These are phyloP conservation scores for Saprolegnia parasitica DNA, from an alignment of 352 stramenopile genomes.

Conservation along the genomic window DNA sequence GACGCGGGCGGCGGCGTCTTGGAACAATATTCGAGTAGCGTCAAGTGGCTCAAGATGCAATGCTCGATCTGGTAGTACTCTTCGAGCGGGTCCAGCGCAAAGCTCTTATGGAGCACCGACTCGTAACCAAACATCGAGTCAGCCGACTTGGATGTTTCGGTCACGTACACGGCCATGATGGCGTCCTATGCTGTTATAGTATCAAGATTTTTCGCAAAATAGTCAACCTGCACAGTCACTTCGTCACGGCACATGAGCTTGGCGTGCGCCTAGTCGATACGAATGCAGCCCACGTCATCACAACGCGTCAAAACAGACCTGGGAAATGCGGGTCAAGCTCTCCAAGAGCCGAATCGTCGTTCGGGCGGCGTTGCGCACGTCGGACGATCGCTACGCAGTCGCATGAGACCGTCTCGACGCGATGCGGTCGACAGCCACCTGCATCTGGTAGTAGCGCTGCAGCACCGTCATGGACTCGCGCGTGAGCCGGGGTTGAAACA, in stretches of 20 bases:
- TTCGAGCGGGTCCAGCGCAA: conserved; percentile 47
- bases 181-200: conserved; percentile 62
- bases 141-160: conserved; percentile 69
- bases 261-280: conserved; percentile 76
- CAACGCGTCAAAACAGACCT: no score
- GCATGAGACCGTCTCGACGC: conserved; percentile 18
- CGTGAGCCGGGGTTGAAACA: conserved; percentile 79
- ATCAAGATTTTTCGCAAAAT: not conserved
- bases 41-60: conserved; percentile 64
- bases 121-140: conserved; percentile 52
- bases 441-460: conserved; percentile 87
- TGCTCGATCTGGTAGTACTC: conserved; percentile 70
- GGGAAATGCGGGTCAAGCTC: conserved; percentile 88
- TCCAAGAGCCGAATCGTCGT: conserved; percentile 94
- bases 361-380: conserved; percentile 56
- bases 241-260: conserved; percentile 68
- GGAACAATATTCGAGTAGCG: conserved; percentile 37
- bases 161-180: conserved; percentile 71
- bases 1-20: not conserved
- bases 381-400: conserved; percentile 38
- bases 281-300: no score
- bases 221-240: conserved; percentile 42
- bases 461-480: conserved; percentile 81
- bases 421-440: conserved; percentile 33
- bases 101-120: conserved; percentile 67